Conservation (phyloP, 164 flowering plant species). For the Vitis amurensis region DNA sequence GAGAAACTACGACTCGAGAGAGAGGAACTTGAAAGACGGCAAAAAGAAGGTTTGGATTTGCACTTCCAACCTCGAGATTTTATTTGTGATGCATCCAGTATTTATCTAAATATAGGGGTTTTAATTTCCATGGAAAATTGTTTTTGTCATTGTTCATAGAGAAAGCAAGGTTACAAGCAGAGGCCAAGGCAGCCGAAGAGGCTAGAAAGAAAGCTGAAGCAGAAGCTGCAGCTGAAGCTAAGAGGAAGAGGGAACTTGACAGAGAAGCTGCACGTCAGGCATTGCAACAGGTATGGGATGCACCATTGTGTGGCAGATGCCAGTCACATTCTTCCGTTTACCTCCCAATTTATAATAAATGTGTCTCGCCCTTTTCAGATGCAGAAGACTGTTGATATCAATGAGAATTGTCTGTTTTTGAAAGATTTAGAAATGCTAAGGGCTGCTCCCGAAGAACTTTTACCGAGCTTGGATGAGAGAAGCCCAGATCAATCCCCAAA, state of each 20-base stretch:
- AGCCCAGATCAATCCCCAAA: constrained; percentile 35
- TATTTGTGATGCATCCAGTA: background rate
- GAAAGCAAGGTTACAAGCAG: constrained; percentile 77
- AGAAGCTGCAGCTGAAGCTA: constrained; percentile 79
- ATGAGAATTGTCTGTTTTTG: constrained; percentile 54
- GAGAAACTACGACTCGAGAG: constrained; percentile 72
- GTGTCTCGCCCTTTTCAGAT: constrained; percentile 33
- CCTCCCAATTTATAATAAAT: background rate
- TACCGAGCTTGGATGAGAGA: constrained; percentile 32
- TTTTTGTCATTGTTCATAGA: constrained; percentile 36
- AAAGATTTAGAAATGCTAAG: constrained; percentile 61
- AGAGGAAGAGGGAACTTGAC: constrained; percentile 72
- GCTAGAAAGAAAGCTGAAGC: constrained; percentile 73
- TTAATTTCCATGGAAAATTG: background rate
- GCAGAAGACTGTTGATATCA: constrained; percentile 71
- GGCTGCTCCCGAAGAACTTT: constrained; percentile 25
- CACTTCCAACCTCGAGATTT: background rate
- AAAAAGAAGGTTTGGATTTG: constrained; percentile 62
- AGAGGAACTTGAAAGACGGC: constrained; percentile 76
- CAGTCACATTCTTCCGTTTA: background rate
- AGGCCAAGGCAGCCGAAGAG: constrained; percentile 92
- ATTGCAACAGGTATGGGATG: constrained; percentile 55
- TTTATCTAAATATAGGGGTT: background rate
- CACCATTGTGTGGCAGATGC: background rate
- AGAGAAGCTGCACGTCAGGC: constrained; percentile 94